phyloP scores from a whole-genome alignment of 2,329 filamentous ascomycete species.

The Tolypocladium pustulatum region DNA sequence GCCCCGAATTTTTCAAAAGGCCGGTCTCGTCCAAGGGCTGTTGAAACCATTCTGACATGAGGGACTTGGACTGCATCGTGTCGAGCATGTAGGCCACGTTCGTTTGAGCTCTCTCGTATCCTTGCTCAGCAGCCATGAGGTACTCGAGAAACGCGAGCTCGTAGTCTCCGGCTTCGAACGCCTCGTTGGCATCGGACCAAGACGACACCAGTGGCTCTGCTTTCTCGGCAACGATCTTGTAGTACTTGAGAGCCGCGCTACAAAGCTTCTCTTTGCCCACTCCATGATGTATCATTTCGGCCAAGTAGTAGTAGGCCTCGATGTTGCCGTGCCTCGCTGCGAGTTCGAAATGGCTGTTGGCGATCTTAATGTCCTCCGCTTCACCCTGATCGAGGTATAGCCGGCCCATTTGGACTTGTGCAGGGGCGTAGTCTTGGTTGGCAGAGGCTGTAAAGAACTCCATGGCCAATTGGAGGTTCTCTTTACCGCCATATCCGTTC shows the following conservation, averaged over 20 bases:
- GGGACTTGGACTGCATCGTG: slow-evolving; percentile 45
- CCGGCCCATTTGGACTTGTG: slow-evolving; percentile 73
- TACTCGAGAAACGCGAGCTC: slow-evolving; percentile 74
- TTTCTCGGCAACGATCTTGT: slow-evolving; percentile 68
- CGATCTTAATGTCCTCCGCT: slow-evolving; percentile 59
- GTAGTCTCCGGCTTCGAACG: slow-evolving; percentile 67
- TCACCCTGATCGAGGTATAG: slow-evolving; percentile 78
- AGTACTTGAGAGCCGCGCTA: slow-evolving; percentile 66
- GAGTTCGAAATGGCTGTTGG: slow-evolving; percentile 78
- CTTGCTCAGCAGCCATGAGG: slow-evolving; percentile 84
- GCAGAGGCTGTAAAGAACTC: slow-evolving; percentile 69
- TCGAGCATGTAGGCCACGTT: slow-evolving; percentile 86
- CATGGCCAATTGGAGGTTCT: slow-evolving; percentile 62
- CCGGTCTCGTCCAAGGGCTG: slow-evolving; percentile 20
- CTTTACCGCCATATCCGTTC: slow-evolving; percentile 60
- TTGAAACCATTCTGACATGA: slow-evolving; percentile 33
- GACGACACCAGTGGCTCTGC: slow-evolving; percentile 65
- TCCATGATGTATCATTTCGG: slow-evolving; percentile 73
- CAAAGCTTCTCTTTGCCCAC: slow-evolving; percentile 74
- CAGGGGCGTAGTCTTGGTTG: slow-evolving; percentile 69
- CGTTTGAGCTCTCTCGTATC: slow-evolving; percentile 79
- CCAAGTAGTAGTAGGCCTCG: slow-evolving; percentile 86
- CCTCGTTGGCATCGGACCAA: slow-evolving; percentile 73
- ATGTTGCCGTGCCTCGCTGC: slow-evolving; percentile 75
- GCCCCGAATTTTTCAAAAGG: slow-evolving; percentile 39